Conservation (phyloP, 768 basidiomycete species). For the Kwoniella bestiolae region DNA sequence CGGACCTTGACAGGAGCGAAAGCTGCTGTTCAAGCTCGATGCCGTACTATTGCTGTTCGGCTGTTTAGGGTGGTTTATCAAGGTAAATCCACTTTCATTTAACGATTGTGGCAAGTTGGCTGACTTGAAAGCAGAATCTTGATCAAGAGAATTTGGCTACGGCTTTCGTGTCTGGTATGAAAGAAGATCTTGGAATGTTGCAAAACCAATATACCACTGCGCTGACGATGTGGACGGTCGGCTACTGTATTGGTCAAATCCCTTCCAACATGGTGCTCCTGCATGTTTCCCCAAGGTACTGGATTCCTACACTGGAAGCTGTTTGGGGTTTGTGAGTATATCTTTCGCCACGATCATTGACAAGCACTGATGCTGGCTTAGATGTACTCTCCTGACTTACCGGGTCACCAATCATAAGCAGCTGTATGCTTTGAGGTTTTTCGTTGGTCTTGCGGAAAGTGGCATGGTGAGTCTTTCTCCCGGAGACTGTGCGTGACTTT, state of each 20-base stretch:
- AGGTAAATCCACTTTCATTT: background rate
- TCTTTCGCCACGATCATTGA: background rate
- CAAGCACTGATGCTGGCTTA: conserved; percentile 21
- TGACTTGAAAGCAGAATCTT: conserved; percentile 31
- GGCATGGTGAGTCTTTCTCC: conserved; percentile 5
- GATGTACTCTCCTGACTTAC: conserved; percentile 48
- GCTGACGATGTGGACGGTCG: conserved; percentile 42
- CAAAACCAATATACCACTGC: conserved; percentile 42
- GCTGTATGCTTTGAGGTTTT: conserved; percentile 49
- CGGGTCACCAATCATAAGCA: conserved; percentile 36
- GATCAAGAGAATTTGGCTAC: conserved; percentile 39
- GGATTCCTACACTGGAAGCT: conserved; percentile 33
- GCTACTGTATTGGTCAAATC: conserved; percentile 30
- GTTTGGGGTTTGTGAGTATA: background rate
- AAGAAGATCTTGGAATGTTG: conserved; percentile 45
- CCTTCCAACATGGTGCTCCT: conserved; percentile 45
- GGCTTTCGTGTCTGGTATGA: conserved; percentile 44
- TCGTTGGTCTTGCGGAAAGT: conserved; percentile 51
- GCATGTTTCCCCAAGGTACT: conserved; percentile 44
- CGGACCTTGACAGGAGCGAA: conserved; percentile 28
- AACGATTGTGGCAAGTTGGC: background rate
- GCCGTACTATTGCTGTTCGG: conserved; percentile 40
- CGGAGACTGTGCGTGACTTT: background rate
- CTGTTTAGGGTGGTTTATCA: conserved; percentile 13
- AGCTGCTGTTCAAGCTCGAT: conserved; percentile 49